phyloP scores from a whole-genome alignment of 2,329 filamentous ascomycete species.

The Rutstroemia sp. region DNA sequence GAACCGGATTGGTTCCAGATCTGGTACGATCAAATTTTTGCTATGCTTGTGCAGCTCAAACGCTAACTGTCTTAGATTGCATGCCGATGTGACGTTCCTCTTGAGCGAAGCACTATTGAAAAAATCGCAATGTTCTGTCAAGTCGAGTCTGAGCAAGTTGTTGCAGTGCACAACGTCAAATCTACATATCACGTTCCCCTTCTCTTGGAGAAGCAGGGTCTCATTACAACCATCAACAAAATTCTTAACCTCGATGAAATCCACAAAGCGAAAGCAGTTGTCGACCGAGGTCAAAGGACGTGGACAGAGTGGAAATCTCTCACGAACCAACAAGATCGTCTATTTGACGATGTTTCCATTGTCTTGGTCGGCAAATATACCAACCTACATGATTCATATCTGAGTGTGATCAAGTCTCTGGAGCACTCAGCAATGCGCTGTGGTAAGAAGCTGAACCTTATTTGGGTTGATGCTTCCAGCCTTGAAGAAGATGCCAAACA shows the following conservation, averaged over 20 bases:
- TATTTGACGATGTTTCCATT: conserved; percentile 67
- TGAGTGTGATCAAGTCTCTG: conserved; percentile 76
- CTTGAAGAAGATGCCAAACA: conserved; percentile 62
- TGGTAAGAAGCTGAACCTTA: conserved; percentile 67
- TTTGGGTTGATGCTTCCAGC: conserved; percentile 79
- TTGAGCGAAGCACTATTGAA: conserved; percentile 66
- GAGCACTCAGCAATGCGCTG: conserved; percentile 91
- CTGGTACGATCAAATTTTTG: conserved; percentile 40
- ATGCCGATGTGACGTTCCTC: conserved; percentile 75
- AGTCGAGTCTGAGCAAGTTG: conserved; percentile 75
- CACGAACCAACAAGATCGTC: conserved; percentile 58
- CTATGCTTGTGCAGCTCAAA: neutral
- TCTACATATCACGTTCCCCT: conserved; percentile 93
- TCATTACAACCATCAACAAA: conserved; percentile 59
- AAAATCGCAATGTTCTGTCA: conserved; percentile 91
- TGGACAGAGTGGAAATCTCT: conserved; percentile 68
- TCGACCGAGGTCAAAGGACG: conserved; percentile 56
- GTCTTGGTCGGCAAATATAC: conserved; percentile 91
- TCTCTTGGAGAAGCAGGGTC: conserved; percentile 76
- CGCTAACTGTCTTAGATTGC: conserved; percentile 57
- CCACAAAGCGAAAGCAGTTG: conserved; percentile 42
- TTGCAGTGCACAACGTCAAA: conserved; percentile 82
- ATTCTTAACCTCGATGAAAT: conserved; percentile 58
- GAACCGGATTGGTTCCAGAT: conserved; percentile 48
- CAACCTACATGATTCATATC: conserved; percentile 76